A percentile compares a stretch with the other conserved stretches of the same genome.
These are phyloP conservation scores for Thalassia testudinum DNA, from an alignment of 116 monocot genomes.

Conservation along the genomic window DNA sequence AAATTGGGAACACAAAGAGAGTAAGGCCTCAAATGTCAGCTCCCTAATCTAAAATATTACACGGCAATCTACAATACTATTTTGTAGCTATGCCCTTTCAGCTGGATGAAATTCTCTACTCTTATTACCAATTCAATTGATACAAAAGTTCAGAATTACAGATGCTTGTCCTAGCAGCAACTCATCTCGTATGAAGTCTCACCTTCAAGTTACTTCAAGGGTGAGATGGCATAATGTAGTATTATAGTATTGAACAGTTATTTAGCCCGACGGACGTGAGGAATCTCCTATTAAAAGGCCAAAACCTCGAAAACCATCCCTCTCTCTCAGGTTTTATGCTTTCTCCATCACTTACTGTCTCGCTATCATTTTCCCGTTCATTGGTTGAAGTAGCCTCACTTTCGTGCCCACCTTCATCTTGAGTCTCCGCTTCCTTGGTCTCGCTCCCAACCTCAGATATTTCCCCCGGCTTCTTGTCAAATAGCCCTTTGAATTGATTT, in stretches of 20 bases:
- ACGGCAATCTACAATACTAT: no score
- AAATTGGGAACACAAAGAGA: no score
- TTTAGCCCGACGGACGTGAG: constrained; percentile 45
- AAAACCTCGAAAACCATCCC: constrained; percentile 47
- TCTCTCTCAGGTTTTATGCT: constrained; percentile 13
- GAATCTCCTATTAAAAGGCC: constrained; percentile 48
- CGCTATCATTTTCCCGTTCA: neutral
- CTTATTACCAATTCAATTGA: no score
- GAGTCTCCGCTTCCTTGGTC: neutral
- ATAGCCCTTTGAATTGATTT: constrained; percentile 83
- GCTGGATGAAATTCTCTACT: no score
- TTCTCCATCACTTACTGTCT: constrained; percentile 2
- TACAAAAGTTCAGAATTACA: no score
- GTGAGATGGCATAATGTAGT: no score
- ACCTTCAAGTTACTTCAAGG: no score
- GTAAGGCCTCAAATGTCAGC: no score
- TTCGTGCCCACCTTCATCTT: constrained; percentile 1
- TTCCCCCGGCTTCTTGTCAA: constrained; percentile 94
- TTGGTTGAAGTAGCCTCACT: neutral
- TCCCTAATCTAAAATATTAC: no score
- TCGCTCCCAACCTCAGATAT: constrained; percentile 52
- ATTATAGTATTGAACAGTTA: constrained; percentile 60
- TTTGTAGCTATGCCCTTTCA: no score
- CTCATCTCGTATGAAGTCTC: no score
- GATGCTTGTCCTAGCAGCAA: no score